Percentiles rank a stretch among this genome's conserved stretches.
Conservation (phyloP, 345 rosid genomes). For the Eucalyptus regnans region DNA sequence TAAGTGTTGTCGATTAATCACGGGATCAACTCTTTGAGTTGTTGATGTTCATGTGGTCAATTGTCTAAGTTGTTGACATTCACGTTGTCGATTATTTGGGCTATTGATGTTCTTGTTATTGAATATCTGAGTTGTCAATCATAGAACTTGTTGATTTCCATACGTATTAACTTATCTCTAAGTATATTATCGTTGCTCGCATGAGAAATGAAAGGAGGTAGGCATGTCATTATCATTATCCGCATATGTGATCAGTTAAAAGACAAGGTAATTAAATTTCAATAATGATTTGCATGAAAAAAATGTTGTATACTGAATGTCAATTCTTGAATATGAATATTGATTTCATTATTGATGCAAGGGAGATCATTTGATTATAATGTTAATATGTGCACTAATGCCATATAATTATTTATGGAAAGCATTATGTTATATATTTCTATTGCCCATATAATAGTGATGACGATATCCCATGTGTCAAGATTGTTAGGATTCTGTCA, state of each 20-base stretch:
- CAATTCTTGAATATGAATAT: too few species aligned
- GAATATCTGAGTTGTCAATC: fast-evolving
- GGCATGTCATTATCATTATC: not conserved
- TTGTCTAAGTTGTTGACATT: not conserved
- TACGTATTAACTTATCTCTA: not conserved
- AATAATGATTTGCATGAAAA: too few species aligned
- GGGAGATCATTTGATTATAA: not conserved
- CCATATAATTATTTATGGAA: too few species aligned
- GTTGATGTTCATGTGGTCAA: not conserved
- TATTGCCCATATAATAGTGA: not conserved
- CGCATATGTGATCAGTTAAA: not conserved
- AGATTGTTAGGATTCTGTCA: not conserved
- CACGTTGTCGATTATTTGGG: not conserved
- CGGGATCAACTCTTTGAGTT: not conserved
- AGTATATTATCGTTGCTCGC: not conserved
- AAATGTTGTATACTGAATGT: not conserved
- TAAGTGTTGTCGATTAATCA: too few species aligned
- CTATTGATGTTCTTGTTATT: not conserved
- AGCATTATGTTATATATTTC: too few species aligned
- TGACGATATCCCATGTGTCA: not conserved
- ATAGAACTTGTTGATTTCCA: not conserved
- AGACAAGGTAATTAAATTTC: not conserved
- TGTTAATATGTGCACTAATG: not conserved
- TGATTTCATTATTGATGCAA: not conserved
- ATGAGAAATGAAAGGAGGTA: not conserved